These are phyloP conservation scores for Tulasnella sp. DNA, from an alignment of 768 basidiomycete species.

Conservation along the genomic window DNA sequence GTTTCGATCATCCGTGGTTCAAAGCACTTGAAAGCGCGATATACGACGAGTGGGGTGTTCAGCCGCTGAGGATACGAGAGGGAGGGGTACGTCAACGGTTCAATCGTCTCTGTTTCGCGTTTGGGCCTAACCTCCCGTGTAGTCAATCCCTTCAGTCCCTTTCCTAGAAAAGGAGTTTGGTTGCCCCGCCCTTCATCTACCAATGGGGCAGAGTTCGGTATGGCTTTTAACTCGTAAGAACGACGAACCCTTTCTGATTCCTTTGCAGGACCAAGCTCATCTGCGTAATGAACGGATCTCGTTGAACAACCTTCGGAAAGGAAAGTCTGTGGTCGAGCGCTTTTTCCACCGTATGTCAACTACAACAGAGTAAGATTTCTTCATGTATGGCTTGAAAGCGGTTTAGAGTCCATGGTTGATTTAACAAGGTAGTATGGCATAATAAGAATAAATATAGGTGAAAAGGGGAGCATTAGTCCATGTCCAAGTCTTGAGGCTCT, in stretches of 20 bases:
- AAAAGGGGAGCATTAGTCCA: neutral
- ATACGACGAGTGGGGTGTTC: constrained; percentile 75
- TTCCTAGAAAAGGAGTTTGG: constrained; percentile 87
- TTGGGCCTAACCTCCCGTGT: constrained; percentile 8
- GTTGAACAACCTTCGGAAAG: constrained; percentile 67
- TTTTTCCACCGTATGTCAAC: constrained; percentile 36
- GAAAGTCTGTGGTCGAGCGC: constrained; percentile 67
- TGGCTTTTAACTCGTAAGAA: constrained; percentile 27
- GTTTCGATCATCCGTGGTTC: constrained; percentile 79
- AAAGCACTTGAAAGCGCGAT: constrained; percentile 76
- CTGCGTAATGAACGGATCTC: constrained; percentile 89
- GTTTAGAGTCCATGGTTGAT: neutral
- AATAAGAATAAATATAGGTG: neutral
- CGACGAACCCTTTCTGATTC: neutral
- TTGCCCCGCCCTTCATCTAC: constrained; percentile 86
- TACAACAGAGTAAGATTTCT: neutral
- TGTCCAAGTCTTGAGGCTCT: constrained; percentile 16
- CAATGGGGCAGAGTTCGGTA: constrained; percentile 86
- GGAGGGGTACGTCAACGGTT: constrained; percentile 60
- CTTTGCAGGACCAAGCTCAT: constrained; percentile 75
- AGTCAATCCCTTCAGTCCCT: constrained; percentile 93
- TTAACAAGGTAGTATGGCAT: neutral
- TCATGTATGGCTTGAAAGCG: neutral
- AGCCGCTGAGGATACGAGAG: constrained; percentile 83
- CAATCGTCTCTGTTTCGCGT: neutral